phyloP scores from a whole-genome alignment of 768 basidiomycete species.

The Fomitopsis serialis region DNA sequence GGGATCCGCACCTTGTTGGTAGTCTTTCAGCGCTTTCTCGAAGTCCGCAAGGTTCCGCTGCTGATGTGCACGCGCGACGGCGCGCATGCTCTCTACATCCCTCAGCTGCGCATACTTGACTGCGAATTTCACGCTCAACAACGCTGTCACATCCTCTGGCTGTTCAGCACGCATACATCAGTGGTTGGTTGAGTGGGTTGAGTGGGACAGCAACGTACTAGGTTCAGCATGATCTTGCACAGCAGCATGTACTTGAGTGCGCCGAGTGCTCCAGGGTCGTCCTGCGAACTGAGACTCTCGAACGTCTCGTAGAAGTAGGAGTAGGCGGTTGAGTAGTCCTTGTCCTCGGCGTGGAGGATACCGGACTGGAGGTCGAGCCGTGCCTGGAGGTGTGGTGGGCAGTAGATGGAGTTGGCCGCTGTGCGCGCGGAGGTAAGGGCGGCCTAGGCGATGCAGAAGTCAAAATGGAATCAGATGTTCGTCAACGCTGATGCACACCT shows the following conservation, averaged over 20 bases:
- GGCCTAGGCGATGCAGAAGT: conserved; percentile 41
- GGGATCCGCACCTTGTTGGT: conserved; percentile 59
- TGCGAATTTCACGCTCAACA: conserved; percentile 84
- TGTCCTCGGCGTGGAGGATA: conserved; percentile 92
- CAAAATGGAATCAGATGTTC: not conserved
- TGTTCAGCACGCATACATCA: conserved; percentile 25
- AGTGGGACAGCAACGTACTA: conserved; percentile 48
- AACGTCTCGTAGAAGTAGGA: conserved; percentile 98
- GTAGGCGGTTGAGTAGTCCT: conserved; percentile 95
- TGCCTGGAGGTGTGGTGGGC: conserved; percentile 63
- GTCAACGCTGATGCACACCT: conserved; percentile 40
- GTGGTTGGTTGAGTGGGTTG: not conserved
- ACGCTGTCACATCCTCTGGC: conserved; percentile 91
- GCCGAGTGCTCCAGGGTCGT: conserved; percentile 57
- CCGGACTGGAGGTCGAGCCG: conserved; percentile 67
- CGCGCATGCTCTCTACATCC: conserved; percentile 95
- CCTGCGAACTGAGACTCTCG: conserved; percentile 79
- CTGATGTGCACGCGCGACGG: conserved; percentile 90
- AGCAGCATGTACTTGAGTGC: conserved; percentile 97
- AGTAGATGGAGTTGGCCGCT: conserved; percentile 94
- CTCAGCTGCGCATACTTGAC: conserved; percentile 80
- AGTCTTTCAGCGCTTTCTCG: conserved; percentile 81
- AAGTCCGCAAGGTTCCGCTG: conserved; percentile 87
- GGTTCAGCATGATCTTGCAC: conserved; percentile 96
- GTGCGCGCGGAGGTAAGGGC: conserved; percentile 87